Evolutionary conservation across 805 yeast species (phyloP), one percentile per base, ranked within the genome.

Genomic region (Helenozyma rhizophorensis): DNA sequence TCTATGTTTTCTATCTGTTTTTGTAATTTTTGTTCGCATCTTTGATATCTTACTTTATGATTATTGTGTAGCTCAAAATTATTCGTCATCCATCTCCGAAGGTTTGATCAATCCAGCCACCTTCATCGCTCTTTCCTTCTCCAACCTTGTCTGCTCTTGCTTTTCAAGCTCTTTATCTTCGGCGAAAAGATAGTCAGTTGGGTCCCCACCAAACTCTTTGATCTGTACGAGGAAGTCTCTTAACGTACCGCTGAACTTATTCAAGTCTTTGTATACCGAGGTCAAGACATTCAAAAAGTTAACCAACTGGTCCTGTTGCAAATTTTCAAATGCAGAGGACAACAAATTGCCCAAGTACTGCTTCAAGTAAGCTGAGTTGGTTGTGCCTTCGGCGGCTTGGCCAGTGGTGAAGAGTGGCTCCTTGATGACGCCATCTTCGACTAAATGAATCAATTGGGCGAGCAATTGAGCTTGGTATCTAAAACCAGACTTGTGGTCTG

Each of bases 401-500:
- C 78, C 87, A n/a, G 77, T 74, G 12, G 77, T 67, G 54, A 87
- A 90, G 37, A 93, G 69, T 19, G 97, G 95, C 30, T 76, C 80
- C 10, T 74, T 63, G 35, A 93, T 84, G 41, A 76, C 79, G 39
- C 79, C 73, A 42, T 78, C 82, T 55, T 85, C 85, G 10, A 90
- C 93, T 40, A 90, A 67, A 39, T 84, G 84, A 43, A 93, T 77
- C 62, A 93, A 72, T 56, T 80, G 83, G 37, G 95, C 81, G 49
- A 93, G 72, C 42, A 94, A 70, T 52, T 83, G 83, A 6, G 95
- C 73, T 65, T 93, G 99, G 47, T 80, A 74, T 41, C 82, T 76
- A 68, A 93, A 93, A 2, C 97, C 97, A 17, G 97, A 86, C 65
- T 93, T 90, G 62, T 93, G 99, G 60, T 93, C 99, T 7, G 96